phyloP scores from a whole-genome alignment of 306 rosid genomes.

The Morella rubra region DNA sequence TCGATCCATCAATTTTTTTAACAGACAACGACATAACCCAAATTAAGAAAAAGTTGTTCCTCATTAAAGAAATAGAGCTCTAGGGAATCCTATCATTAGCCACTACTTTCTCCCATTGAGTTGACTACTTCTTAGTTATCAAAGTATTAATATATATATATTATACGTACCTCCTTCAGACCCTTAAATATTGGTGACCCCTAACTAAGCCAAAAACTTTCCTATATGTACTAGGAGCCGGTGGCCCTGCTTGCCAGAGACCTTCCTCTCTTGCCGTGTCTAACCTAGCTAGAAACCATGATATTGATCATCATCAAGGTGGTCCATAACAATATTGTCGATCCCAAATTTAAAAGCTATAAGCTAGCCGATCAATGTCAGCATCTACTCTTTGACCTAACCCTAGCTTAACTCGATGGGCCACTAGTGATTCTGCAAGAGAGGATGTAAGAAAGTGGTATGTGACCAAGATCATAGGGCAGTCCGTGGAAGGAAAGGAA shows the following conservation, averaged over 20 bases:
- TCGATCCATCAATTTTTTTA: background rate
- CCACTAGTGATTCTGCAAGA: background rate
- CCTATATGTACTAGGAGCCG: background rate
- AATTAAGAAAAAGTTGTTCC: slow-evolving; percentile 12
- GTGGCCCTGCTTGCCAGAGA: background rate
- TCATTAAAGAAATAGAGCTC: background rate
- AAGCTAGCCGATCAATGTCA: background rate
- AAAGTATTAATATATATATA: background rate
- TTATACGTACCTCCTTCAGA: background rate
- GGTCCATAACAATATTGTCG: background rate
- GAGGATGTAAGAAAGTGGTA: background rate
- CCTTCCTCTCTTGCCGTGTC: background rate
- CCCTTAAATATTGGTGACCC: background rate
- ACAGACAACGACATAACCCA: slow-evolving; percentile 8
- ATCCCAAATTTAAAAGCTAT: background rate
- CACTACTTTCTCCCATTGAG: background rate
- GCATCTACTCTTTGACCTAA: background rate
- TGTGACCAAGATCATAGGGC: slow-evolving; percentile 6
- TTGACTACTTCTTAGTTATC: background rate
- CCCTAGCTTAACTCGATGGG: background rate
- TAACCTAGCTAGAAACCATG: background rate
- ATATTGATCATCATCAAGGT: background rate
- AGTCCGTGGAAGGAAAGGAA: background rate
- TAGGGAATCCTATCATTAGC: slow-evolving; percentile 5
- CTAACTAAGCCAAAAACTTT: background rate